Evolutionary conservation across 768 basidiomycete species (phyloP), one percentile per base, ranked within the genome.

Genomic region (Rhodocollybia butyracea): DNA sequence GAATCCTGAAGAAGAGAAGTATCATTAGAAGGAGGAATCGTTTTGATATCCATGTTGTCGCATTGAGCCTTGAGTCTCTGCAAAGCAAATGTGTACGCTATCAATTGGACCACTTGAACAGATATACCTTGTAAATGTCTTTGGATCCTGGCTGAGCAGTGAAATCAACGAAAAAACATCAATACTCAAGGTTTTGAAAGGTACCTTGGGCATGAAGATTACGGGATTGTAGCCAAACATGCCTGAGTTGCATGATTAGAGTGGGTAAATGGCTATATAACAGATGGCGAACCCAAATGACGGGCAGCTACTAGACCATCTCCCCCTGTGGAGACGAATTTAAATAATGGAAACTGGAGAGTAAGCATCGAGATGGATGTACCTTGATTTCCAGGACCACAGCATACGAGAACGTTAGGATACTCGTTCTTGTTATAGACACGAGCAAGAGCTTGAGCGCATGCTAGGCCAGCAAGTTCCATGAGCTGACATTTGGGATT

Each of bases 231-330:
- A 98, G 3, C 92, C 92, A 68, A 98, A 98, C 83, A 94, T 88
- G 10, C 88, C 92, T 95, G 50, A 13, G 36, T 29, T 10, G 17
- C 32, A n/a, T n/a, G n/a, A n/a, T n/a, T n/a, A n/a, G n/a, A 34
- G 24, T 56, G 11, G 27, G 46, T 26, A 39, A 27, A 19, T 32
- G 22, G 11, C 21, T 12, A 39, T 5, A 1, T 11, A 19, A 24
- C 24, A 34, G 4, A 2, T 17, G 27, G 65, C 82, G 53, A 60
- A 91, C 92, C 85, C 7, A 99, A 81, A 72, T 99, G 97, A 41
- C 96, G 79, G 40, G 97, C 97, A 27, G 97, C 97, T 24, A 98
- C 96, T 0, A 99, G 76, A 3, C 97, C 97, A 71, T 99, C 97
- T 12, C 97, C 97, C 1, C 94, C 89, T 57, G 51, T 15, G 30